Evolutionary conservation across 75 land plant genomes (phyloP).

Genomic region (Selaginella moellendorffii): DNA sequence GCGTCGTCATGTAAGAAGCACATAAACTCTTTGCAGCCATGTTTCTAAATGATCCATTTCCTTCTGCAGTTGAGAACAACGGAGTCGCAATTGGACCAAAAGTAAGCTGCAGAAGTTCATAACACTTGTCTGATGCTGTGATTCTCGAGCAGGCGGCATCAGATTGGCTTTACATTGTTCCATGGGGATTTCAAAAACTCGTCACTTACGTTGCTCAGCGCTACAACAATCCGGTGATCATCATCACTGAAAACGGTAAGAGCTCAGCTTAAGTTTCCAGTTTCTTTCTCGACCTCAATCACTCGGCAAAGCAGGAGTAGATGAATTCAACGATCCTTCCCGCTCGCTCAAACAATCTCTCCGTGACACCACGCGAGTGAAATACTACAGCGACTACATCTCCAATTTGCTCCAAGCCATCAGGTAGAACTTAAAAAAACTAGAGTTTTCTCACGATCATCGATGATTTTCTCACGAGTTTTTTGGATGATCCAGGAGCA

Average conservation of each 20-base stretch:
- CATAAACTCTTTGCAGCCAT: too few relatives aligned
- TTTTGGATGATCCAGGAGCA: neutral
- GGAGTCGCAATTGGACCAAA: constrained; percentile 65
- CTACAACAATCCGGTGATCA: constrained; percentile 41
- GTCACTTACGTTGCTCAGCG: constrained; percentile 43
- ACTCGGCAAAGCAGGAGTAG: neutral
- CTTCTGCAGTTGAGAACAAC: constrained; percentile 28
- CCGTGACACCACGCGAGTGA: neutral
- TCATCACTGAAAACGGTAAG: constrained; percentile 54
- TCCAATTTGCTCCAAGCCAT: neutral
- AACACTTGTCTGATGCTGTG: neutral
- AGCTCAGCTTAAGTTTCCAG: neutral
- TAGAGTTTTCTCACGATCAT: neutral
- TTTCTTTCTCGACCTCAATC: neutral
- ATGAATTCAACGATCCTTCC: neutral
- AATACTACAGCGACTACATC: neutral
- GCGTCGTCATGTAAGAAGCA: neutral
- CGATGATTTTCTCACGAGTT: neutral
- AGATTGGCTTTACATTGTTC: constrained; percentile 58
- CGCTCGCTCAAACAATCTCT: neutral
- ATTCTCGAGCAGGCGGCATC: constrained; percentile 39
- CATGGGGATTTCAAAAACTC: constrained; percentile 61
- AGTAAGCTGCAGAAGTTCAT: constrained; percentile 12
- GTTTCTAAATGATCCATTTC: neutral
- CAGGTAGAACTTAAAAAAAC: neutral